These are phyloP conservation scores for Neurospora sublineolata DNA, from an alignment of 495 filamentous ascomycete species.

Conservation along the genomic window DNA sequence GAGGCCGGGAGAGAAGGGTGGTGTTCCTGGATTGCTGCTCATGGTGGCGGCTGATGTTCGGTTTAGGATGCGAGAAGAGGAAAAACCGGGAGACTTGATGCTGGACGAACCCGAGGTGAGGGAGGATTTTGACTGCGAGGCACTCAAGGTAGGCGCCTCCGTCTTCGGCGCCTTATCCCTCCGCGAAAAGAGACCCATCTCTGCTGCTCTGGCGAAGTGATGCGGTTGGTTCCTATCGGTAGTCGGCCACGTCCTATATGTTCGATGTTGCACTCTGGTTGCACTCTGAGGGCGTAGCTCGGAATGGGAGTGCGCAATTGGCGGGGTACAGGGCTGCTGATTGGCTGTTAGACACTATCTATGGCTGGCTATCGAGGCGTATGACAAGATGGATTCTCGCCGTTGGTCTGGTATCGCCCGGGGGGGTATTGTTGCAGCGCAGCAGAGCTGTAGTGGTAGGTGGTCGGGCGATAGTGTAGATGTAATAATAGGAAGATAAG, in stretches of 20 bases:
- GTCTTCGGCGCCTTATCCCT: constrained; percentile 36
- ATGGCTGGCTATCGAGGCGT: background rate
- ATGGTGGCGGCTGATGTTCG: constrained; percentile 25
- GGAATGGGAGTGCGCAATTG: constrained; percentile 2
- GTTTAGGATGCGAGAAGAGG: constrained; percentile 23
- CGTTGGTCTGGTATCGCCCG: background rate
- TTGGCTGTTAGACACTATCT: constrained; percentile 3
- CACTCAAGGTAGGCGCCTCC: constrained; percentile 18
- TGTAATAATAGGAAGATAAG: background rate
- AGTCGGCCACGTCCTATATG: background rate
- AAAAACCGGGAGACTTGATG: constrained; percentile 21
- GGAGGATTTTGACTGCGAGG: constrained; percentile 24
- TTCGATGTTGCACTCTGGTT: background rate
- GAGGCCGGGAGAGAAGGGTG: constrained; percentile 30
- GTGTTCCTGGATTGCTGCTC: constrained; percentile 28
- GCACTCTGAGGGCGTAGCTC: constrained; percentile 9
- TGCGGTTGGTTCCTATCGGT: constrained; percentile 7
- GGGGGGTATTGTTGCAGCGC: background rate
- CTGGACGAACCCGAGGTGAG: constrained; percentile 24
- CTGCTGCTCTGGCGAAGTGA: constrained; percentile 4
- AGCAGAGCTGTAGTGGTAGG: background rate
- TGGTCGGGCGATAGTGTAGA: background rate
- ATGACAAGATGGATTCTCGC: background rate
- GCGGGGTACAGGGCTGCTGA: constrained; percentile 1
- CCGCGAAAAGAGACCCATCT: constrained; percentile 43